Base-by-base conservation (phyloP, 2,329 filamentous ascomycete species). In the Tolypocladium ophioglossoides region DNA sequence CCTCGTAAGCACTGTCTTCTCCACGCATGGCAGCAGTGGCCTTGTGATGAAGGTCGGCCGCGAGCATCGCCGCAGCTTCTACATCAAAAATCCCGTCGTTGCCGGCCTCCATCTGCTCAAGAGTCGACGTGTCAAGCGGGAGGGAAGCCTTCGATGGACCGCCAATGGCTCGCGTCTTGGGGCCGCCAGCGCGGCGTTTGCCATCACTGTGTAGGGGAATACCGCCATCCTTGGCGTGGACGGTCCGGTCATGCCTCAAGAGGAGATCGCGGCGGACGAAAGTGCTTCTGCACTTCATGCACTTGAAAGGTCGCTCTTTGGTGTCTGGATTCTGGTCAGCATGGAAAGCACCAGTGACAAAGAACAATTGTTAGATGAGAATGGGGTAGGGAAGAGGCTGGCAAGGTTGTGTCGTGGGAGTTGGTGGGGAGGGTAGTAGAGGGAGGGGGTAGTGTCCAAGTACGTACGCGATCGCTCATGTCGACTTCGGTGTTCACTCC, bases 251-350 rank as follows among this genome's bases (percentile, higher is more conserved):
- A 76, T 99, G 94, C 71, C 94, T 88, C 62, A 99, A 84, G 52
- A 99, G 85, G 59, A 99, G 81, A 75, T 99, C 94, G 73, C 94
- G 89, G 70, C 94, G 89, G 65, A 99, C 94, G 70, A 99, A 99
- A 58, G 94, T 99, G 78, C 91, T 96, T 68, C 91, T 83, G 74
- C 94, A 99, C 77, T 99, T 99, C 77, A 90, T 81, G 74, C 94
- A 99, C 72, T 97, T 97, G 81, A 99, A 99, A 39, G 94, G 94
- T 59, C 94, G 86, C 74, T 97, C 94, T 75, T 99, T 99, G 60
- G 94, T 99, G 73, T 97, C 92, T 97, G 72, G 57, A 32, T 30
- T 10, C 16, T 9, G 7, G 52, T 61, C 38, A 59, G 55, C 50
- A 53, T 40, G 35, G 35, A 37, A 14, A 47, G n/a, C 27, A 27